phyloP scores from a whole-genome alignment of 306 rosid species.

The Myrica gale region DNA sequence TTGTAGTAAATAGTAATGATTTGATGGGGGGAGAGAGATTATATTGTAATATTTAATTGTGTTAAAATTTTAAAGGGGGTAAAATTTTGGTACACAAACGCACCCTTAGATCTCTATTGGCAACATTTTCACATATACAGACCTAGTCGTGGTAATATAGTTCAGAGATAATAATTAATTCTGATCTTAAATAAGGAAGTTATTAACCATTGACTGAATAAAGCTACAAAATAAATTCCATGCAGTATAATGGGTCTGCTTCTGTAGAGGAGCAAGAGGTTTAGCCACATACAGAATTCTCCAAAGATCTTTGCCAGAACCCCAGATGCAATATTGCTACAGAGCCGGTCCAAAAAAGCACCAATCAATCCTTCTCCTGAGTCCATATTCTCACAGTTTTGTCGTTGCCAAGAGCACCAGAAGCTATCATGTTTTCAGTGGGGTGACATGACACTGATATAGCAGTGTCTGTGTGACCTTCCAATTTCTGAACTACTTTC shows the following conservation, averaged over 20 bases:
- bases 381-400: conserved; percentile 91
- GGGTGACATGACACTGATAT: conserved; percentile 92
- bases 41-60: too few species aligned
- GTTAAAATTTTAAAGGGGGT: too few species aligned
- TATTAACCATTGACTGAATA: not conserved
- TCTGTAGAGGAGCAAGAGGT: not conserved
- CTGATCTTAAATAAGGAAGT: not conserved
- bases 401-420: conserved; percentile 92
- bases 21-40: too few species aligned
- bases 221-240: not conserved
- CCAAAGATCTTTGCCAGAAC: conserved; percentile 1
- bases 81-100: too few species aligned
- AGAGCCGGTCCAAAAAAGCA: not conserved
- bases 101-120: conserved; percentile 8
- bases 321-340: conserved; percentile 4
- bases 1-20: too few species aligned
- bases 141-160: not conserved
- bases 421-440: conserved; percentile 81
- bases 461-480: conserved; percentile 90
- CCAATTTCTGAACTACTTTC: conserved; percentile 80
- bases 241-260: not conserved
- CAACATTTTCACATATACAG: not conserved
- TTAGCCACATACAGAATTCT: not conserved
- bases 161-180: not conserved
- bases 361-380: conserved; percentile 54